Evolutionary conservation across 1,284 basidiomycete genomes (phyloP), one percentile per base, ranked within the genome.

Genomic region (Gomphus bonarii): DNA sequence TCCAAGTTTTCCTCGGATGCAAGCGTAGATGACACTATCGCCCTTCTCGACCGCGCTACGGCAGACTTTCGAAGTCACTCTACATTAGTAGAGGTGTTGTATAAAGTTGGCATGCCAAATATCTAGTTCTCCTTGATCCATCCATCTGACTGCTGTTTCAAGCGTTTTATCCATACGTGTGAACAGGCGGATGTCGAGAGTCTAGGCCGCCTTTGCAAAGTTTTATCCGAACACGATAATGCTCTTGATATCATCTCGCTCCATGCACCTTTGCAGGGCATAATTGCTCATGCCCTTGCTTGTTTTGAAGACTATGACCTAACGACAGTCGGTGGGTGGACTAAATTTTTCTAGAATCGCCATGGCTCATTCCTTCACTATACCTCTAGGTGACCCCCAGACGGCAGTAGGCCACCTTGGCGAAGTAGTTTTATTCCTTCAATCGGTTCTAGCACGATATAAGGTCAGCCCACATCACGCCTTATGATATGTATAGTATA

Each of bases 371-470:
- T 52, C 56, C 54, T 31, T 28, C 56, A n/a, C 11, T 52, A 9
- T 58, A 5, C 38, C 59, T 54, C 35, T 55, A 89, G 88, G 87
- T 44, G 88, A 91, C 68, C 88, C 88, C 20, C 88, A 89, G 67
- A 84, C 82, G 20, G 87, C 87, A 3, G 78, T 89, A 35, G 80
- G 77, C 60, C 82, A 87, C 66, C 70, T 89, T 1, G 88, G 88
- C 3, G 80, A 88, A 59, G 76, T 91, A 14, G 79, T 89, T 25
- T 65, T 90, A 40, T 88, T 91, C 63, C 66, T 81, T 3, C 86
- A 91, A 65, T 76, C 78, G 59, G 74, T 76, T 18, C 66, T 84
- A 30, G 74, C 75, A 25, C 79, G 81, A 54, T 90, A 81, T 65
- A 78, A 83, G 66, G 88, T 81, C 58, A 62, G 75, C 66, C 55